Evolutionary conservation across 208 protist species (phyloP), one percentile per base, ranked within the genome.

Genomic region (Acanthamoeba culbertsoni): DNA sequence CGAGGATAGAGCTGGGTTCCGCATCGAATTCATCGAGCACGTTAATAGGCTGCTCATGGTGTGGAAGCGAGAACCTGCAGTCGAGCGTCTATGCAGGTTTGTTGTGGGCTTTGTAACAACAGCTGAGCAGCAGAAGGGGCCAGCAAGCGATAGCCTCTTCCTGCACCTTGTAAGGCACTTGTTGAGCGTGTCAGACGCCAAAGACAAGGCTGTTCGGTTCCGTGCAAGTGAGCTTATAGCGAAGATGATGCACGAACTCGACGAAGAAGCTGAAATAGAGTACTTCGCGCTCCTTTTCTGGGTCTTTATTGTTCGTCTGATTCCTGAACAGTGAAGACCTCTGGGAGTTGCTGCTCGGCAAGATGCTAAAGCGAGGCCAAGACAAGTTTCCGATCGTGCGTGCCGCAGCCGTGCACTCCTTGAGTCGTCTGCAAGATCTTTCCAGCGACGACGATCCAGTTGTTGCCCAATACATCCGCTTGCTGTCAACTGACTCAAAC

Each of bases 221-320:
- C 79, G 79, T 45, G 51, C 79, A 2, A 65, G 35, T 33, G 79
- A 65, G 3, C 1, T 89, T 37, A 45, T 89, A 16, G 53, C 45
- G 7, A 57, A 33, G 48, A 62, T 89, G 48, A 82, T 82, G 71
- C 16, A 82, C 42, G n/a, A 82, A 33, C 71, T 82, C 35, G 79
- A 89, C 48, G 79, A 89, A 33, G 79, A 89, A 43, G 79, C 79
- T 10, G 79, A 89, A 45, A 55, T 89, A 16, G 79, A 89, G 79
- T 89, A 89, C 79, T n/a, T n/a, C n/a, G 51, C 8, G 8, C 8
- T 57, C 10, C 63, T 4, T 77, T 12, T n/a, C 65, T 31, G 20
- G 23, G 6, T 48, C 23, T 55, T 82, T 48, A 16, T 51, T 31
- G 35, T 35, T 42, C 28, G 14, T 46, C 71, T n/a, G 6, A 26